Conservation (phyloP, 1,284 basidiomycete genomes). For the Phlebopus sp. region DNA sequence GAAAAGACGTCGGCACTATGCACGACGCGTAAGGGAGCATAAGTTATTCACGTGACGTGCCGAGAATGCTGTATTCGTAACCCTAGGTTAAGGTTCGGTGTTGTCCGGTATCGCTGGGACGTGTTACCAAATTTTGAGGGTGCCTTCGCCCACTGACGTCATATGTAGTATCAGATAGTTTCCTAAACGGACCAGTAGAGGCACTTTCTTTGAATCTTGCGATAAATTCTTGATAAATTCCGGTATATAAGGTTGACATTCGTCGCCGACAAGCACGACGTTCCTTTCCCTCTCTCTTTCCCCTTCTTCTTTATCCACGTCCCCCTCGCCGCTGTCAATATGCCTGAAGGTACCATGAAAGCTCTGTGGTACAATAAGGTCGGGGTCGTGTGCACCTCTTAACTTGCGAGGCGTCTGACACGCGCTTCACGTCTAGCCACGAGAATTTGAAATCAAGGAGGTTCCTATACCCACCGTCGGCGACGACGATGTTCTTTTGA, state of each 20-base stretch:
- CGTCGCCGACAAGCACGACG: constrained; percentile 3
- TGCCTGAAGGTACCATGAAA: constrained; percentile 34
- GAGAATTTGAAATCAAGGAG: constrained; percentile 47
- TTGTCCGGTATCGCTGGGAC: not conserved
- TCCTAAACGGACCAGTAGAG: constrained; percentile 16
- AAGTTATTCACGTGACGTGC: constrained; percentile 2
- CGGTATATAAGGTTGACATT: constrained; percentile 22
- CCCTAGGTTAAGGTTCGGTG: not conserved
- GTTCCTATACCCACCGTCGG: constrained; percentile 55
- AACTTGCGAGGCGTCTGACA: constrained; percentile 13
- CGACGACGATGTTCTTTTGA: constrained; percentile 59
- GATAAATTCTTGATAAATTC: constrained; percentile 4
- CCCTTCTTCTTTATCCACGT: not conserved
- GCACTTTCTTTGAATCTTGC: constrained; percentile 5
- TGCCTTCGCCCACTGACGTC: constrained; percentile 21
- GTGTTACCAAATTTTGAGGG: constrained; percentile 5
- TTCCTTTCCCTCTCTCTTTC: too few species aligned
- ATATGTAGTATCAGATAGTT: constrained; percentile 11
- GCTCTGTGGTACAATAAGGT: constrained; percentile 34
- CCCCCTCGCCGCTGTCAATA: constrained; percentile 8
- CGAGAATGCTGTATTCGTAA: not conserved
- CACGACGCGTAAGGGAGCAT: not conserved
- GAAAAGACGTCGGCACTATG: not conserved
- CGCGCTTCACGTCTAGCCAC: constrained; percentile 33
- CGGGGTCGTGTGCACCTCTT: not conserved